Percentiles rank a stretch among this genome's conserved stretches.
Conservation (phyloP, 2,329 filamentous ascomycete genomes). For the Colletotrichum truncatum region DNA sequence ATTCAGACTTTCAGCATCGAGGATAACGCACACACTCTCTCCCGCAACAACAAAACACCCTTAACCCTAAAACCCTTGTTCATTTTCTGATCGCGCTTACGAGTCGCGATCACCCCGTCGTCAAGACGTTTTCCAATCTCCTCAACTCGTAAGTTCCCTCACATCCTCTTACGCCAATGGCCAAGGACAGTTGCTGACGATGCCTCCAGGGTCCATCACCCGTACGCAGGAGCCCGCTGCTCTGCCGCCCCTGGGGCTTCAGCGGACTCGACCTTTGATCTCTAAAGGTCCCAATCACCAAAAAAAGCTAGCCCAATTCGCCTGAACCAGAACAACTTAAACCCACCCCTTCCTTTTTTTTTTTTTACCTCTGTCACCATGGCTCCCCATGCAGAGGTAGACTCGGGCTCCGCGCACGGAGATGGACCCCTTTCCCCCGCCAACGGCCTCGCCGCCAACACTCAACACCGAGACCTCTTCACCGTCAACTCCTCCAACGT, state of each 20-base stretch:
- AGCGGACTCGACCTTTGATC: conserved; percentile 67
- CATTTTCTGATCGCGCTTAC: conserved; percentile 60
- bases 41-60: neutral
- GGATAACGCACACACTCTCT: neutral
- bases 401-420: conserved; percentile 66
- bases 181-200: conserved; percentile 36
- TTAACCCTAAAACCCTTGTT: neutral
- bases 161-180: neutral
- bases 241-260: conserved; percentile 87
- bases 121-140: conserved; percentile 98
- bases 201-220: conserved; percentile 81
- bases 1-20: neutral
- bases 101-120: conserved; percentile 71
- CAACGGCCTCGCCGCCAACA: conserved; percentile 51
- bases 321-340: conserved; percentile 30
- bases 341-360: too few species aligned
- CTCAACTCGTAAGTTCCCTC: conserved; percentile 83
- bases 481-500: conserved; percentile 93
- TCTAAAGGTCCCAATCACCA: conserved; percentile 48
- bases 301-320: conserved; percentile 52
- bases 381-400: conserved; percentile 87
- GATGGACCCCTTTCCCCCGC: conserved; percentile 58
- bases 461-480: conserved; percentile 72
- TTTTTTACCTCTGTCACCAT: conserved; percentile 61
- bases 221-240: conserved; percentile 96